Evolutionary conservation across 768 basidiomycete species (phyloP).

Genomic region (Fistulinella prunicolor): DNA sequence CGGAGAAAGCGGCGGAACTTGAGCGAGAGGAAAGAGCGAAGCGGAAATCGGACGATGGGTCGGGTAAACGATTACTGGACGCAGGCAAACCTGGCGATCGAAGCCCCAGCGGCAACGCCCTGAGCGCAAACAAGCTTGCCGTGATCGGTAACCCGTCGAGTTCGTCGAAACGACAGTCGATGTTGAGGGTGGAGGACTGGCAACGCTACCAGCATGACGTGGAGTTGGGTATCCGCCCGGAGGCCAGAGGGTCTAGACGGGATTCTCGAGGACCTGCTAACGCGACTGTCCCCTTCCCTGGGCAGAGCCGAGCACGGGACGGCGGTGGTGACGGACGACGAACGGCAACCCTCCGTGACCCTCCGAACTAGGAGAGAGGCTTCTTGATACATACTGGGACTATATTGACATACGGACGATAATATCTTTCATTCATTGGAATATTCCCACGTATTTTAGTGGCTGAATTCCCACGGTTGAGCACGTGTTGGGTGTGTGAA

Average conservation of each 20-base stretch:
- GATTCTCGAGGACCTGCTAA: slow-evolving; percentile 20
- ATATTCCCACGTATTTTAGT: slow-evolving; percentile 17
- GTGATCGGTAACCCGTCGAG: slow-evolving; percentile 29
- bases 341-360: slow-evolving; percentile 37
- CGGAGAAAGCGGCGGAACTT: slow-evolving; percentile 57
- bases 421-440: slow-evolving; percentile 18
- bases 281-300: slow-evolving; percentile 35
- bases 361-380: slow-evolving; percentile 35
- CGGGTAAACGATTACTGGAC: slow-evolving; percentile 35
- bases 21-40: slow-evolving; percentile 47
- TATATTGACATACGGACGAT: slow-evolving; percentile 19
- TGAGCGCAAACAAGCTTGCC: slow-evolving; percentile 63
- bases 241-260: slow-evolving; percentile 16
- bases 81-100: slow-evolving; percentile 32
- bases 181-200: slow-evolving; percentile 85
- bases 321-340: slow-evolving; percentile 28
- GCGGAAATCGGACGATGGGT: slow-evolving; percentile 44
- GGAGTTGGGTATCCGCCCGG: slow-evolving; percentile 31
- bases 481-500: slow-evolving; percentile 31
- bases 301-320: slow-evolving; percentile 22
- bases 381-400: slow-evolving; percentile 16
- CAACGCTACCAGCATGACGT: slow-evolving; percentile 64
- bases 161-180: slow-evolving; percentile 63
- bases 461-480: slow-evolving; percentile 25
- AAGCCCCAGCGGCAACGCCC: slow-evolving; percentile 33